Evolutionary conservation across 129 eudicot genomes (phyloP).

Genomic region (Heracleum sosnowskyi): DNA sequence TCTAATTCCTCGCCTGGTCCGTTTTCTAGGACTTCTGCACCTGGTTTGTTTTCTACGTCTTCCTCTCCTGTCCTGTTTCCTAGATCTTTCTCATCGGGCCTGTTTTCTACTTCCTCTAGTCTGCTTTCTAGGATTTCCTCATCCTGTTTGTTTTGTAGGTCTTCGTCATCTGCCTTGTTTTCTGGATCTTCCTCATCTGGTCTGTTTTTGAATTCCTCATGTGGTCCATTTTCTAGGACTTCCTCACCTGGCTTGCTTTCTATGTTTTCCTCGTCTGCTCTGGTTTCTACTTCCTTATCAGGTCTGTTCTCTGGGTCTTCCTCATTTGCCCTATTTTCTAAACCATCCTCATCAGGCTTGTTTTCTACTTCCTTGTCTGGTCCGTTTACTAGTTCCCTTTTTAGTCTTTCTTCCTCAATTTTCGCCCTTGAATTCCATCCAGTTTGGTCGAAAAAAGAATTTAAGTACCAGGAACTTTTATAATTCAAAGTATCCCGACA

Average conservation of each 20-base stretch:
- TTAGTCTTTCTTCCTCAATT: slow-evolving; percentile 15
- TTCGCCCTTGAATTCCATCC: slow-evolving; percentile 25
- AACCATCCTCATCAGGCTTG: background rate
- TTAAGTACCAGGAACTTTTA: slow-evolving; percentile 56
- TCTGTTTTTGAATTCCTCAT: background rate
- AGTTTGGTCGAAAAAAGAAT: slow-evolving; percentile 44
- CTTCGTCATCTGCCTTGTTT: background rate
- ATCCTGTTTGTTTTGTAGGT: background rate
- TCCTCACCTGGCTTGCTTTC: background rate
- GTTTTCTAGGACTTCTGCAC: background rate
- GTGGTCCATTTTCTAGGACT: background rate
- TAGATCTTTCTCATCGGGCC: background rate
- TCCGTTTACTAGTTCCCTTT: background rate
- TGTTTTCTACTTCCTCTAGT: background rate
- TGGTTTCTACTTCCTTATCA: background rate
- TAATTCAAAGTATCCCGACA: slow-evolving; percentile 40
- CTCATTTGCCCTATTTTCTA: background rate
- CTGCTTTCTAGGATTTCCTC: background rate
- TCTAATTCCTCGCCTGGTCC: background rate
- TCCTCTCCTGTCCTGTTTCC: background rate
- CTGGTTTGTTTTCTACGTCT: background rate
- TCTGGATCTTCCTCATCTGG: background rate
- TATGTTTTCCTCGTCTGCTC: background rate
- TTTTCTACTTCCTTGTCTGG: background rate
- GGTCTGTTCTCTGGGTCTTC: background rate